Percentiles rank a stretch among this genome's conserved stretches.
Conservation (phyloP, 805 yeast species). For the Kodamaea neixiangensis region DNA sequence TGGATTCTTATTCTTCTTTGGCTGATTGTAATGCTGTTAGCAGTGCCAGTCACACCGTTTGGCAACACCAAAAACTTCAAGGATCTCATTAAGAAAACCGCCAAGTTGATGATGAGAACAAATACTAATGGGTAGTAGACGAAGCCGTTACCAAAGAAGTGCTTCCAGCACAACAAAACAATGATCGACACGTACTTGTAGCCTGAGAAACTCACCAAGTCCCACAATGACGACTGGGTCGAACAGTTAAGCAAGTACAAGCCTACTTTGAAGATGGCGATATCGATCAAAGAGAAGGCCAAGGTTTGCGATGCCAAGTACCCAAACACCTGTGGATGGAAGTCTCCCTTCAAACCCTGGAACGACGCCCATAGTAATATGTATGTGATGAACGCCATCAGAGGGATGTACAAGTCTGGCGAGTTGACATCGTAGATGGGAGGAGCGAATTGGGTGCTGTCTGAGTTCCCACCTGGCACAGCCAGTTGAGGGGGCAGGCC, state of each 20-base stretch:
- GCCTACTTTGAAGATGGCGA: conserved; percentile 74
- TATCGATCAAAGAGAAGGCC: conserved; percentile 78
- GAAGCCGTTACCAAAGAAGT: conserved; percentile 36
- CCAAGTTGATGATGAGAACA: conserved; percentile 46
- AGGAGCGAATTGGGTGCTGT: conserved; percentile 52
- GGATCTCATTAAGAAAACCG: conserved; percentile 67
- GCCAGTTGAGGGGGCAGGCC: conserved; percentile 19
- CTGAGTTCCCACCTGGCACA: conserved; percentile 11
- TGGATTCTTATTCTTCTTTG: conserved; percentile 83
- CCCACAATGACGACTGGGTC: conserved; percentile 66
- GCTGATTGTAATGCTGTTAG: conserved; percentile 60
- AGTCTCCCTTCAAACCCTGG: conserved; percentile 83
- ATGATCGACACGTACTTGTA: conserved; percentile 88
- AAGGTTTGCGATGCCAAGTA: conserved; percentile 82
- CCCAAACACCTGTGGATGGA: conserved; percentile 92
- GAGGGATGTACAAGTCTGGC: conserved; percentile 94
- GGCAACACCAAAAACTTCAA: conserved; percentile 70
- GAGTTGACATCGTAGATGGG: conserved; percentile 90
- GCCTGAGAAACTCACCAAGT: conserved; percentile 85
- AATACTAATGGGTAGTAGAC: conserved; percentile 37
- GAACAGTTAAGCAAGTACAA: conserved; percentile 75
- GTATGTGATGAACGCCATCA: conserved; percentile 90
- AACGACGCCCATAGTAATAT: conserved; percentile 79
- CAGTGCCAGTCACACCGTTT: conserved; percentile 36
- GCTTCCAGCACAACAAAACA: conserved; percentile 54